These are phyloP conservation scores for Nepenthes gracilis DNA, from an alignment of 148 eudicot genomes.

Conservation along the genomic window DNA sequence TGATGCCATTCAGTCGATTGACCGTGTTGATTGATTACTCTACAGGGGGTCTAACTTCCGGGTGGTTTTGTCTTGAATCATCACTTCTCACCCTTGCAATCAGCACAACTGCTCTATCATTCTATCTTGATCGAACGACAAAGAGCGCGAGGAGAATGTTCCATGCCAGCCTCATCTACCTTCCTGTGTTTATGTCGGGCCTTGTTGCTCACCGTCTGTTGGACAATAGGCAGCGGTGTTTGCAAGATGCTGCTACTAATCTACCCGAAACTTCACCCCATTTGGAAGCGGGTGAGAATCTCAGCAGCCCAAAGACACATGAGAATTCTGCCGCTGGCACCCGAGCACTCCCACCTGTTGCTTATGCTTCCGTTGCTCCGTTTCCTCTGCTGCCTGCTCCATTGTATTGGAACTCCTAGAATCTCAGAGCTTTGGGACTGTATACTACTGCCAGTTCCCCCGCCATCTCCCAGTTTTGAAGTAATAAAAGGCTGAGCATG, in stretches of 20 bases:
- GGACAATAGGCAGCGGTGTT: slow-evolving; percentile 31
- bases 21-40: neutral
- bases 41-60: slow-evolving; percentile 89
- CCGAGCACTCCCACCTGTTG: slow-evolving; percentile 60
- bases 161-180: slow-evolving; percentile 91
- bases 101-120: slow-evolving; percentile 53
- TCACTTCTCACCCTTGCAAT: slow-evolving; percentile 73
- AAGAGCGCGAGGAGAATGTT: slow-evolving; percentile 85
- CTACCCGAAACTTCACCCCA: slow-evolving; percentile 10
- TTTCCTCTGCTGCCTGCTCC: slow-evolving; percentile 97
- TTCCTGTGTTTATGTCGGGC: slow-evolving; percentile 94
- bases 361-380: slow-evolving; percentile 90
- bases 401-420: slow-evolving; percentile 19
- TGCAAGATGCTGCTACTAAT: slow-evolving; percentile 11
- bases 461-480: no score
- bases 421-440: neutral
- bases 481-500: no score
- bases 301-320: slow-evolving; percentile 6
- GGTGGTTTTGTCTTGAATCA: slow-evolving; percentile 93
- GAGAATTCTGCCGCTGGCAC: slow-evolving; percentile 10
- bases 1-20: neutral
- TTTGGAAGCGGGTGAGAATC: slow-evolving; percentile 7
- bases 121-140: slow-evolving; percentile 57
- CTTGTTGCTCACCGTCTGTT: slow-evolving; percentile 68
- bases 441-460: no score